Base-by-base conservation (phyloP, 108 stramenopile genomes). In the Phaeodactylum tricornutum region DNA sequence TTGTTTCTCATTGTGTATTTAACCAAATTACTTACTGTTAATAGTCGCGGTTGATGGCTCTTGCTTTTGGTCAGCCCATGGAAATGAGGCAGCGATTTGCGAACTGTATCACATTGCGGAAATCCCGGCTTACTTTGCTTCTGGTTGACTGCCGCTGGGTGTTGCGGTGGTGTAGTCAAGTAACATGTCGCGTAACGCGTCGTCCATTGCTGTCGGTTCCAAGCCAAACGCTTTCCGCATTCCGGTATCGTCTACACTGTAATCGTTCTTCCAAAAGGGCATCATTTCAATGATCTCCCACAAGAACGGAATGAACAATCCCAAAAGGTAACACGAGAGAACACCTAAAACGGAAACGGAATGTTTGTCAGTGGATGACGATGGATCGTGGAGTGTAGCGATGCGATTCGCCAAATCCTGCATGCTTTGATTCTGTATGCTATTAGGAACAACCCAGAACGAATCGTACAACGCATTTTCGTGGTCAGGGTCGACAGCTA, bases 271-370 rank as follows among this genome's bases (percentile, higher is more conserved):
- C 66, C 66, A 67, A 36, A 61, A 37, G 17, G 38, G 39, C 20
- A 50, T 31, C 66, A 67, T 67, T 47, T 67, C 60, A 15, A 47
- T 29, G 48, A 67, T 55, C 52, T 67, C 66, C 21, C 26, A 19
- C 59, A 60, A 35, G 26, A 67, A 51, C 0, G 25, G 6, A 35
- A 59, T 53, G 34, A 66, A 59, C 6, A 30, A 45, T 16, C 50
- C 28, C 27, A 66, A 27, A 4, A 56, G 33, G 4, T 38, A 25
- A 17, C 27, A 49, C 52, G 14, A 8, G 9, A 24, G 29, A 43
- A 45, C 15, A 44, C 32, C 7, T 4, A 41, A 14, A 41, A 41
- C 9, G 4, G 14, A 14, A 41, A 41, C 5, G 5, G 39, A n/a
- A 4, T n/a, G 9, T 41, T 41, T 20, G 6, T 41, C 8, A 5